These are phyloP conservation scores for Colletotrichum musae DNA, from an alignment of 2,329 filamentous ascomycete genomes.

Conservation along the genomic window DNA sequence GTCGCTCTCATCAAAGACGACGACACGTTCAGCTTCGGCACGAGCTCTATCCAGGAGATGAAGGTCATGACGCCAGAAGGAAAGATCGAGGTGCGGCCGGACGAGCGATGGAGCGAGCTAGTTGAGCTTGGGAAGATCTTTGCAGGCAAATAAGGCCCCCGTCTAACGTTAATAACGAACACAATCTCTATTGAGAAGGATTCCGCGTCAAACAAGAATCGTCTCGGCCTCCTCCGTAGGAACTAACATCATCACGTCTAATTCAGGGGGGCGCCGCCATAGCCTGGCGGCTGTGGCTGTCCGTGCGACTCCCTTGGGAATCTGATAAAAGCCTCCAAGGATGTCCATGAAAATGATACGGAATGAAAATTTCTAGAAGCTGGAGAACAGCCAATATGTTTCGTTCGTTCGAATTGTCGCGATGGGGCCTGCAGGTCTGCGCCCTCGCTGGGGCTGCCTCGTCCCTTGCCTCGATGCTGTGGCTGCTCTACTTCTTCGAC, in stretches of 20 bases:
- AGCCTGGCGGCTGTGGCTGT: too few species aligned
- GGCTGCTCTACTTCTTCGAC: constrained; percentile 10
- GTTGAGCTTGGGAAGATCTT: constrained; percentile 48
- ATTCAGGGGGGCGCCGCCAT: too few species aligned
- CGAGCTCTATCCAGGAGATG: constrained; percentile 51
- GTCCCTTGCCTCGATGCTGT: background rate
- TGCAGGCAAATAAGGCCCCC: constrained; percentile 37
- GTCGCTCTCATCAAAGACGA: constrained; percentile 55
- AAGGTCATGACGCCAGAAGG: constrained; percentile 52
- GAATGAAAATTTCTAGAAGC: too few species aligned
- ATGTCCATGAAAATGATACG: too few species aligned
- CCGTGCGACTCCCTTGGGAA: too few species aligned
- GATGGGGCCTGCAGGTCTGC: constrained; percentile 12
- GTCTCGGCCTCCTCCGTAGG: too few species aligned
- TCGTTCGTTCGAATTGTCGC: background rate
- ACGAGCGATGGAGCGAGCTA: constrained; percentile 53
- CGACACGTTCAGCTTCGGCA: constrained; percentile 50
- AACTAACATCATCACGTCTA: too few species aligned
- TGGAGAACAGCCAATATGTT: background rate
- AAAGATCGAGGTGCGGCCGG: constrained; percentile 51
- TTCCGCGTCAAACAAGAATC: too few species aligned
- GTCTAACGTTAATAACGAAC: background rate
- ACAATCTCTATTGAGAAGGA: too few species aligned
- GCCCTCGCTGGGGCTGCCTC: background rate
- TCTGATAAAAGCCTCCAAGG: too few species aligned